phyloP scores from a whole-genome alignment of 2,329 filamentous ascomycete species.

The Paraphoma chrysanthemicola region DNA sequence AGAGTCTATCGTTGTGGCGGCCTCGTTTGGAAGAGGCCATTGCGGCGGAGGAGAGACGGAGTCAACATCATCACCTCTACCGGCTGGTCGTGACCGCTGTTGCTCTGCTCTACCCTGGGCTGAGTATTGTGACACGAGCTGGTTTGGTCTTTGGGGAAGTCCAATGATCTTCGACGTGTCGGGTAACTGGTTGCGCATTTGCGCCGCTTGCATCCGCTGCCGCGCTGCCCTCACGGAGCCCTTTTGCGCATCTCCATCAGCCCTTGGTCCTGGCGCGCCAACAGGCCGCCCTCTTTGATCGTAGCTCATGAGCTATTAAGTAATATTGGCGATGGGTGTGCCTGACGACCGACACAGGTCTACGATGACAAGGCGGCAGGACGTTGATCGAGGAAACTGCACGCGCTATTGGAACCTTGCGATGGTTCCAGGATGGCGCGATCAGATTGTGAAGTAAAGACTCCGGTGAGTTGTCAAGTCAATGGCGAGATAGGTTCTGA shows the following conservation, averaged over 20 bases:
- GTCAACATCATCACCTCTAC: conserved; percentile 16
- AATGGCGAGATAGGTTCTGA: too few species aligned
- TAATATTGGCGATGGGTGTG: conserved; percentile 41
- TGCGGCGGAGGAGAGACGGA: conserved; percentile 48
- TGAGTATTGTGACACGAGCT: conserved; percentile 37
- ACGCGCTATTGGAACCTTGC: neutral
- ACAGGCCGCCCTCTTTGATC: conserved; percentile 40
- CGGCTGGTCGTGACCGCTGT: conserved; percentile 18
- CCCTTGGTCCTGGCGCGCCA: conserved; percentile 32
- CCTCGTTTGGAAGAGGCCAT: conserved; percentile 55
- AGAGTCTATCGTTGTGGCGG: conserved; percentile 30
- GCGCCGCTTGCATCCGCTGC: conserved; percentile 39
- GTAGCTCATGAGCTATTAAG: conserved; percentile 46
- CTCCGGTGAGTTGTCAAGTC: too few species aligned
- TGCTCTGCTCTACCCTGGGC: conserved; percentile 15
- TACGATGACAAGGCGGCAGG: neutral
- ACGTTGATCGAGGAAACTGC: neutral
- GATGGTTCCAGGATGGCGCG: neutral
- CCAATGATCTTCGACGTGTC: conserved; percentile 45
- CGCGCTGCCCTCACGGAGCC: conserved; percentile 48
- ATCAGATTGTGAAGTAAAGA: too few species aligned
- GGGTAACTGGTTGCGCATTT: conserved; percentile 35
- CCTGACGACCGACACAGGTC: conserved; percentile 43
- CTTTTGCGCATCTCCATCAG: conserved; percentile 31
- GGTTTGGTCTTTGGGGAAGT: conserved; percentile 44